Conservation (phyloP, 768 basidiomycete genomes). For the Albatrellus ellisii region DNA sequence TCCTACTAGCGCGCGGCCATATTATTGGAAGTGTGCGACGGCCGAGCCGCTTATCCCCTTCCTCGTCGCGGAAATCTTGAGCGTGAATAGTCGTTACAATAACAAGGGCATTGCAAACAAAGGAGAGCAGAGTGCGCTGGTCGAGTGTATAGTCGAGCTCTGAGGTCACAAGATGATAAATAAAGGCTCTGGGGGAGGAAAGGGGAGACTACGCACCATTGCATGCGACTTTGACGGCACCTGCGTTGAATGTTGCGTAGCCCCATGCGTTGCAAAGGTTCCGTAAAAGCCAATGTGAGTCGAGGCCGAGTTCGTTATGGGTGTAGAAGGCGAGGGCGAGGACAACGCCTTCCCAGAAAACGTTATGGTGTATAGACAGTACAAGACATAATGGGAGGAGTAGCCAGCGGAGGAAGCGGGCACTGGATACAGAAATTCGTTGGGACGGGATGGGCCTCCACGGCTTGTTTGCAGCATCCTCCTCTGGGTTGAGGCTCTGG, state of each 20-base stretch:
- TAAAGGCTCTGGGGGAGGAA: no score
- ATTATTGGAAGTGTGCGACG: constrained; percentile 15
- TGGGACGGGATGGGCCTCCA: constrained; percentile 21
- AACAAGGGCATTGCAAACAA: constrained; percentile 10
- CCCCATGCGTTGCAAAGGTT: constrained; percentile 25
- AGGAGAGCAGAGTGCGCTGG: background rate
- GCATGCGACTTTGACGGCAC: constrained; percentile 26
- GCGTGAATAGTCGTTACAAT: constrained; percentile 18
- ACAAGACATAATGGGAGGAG: constrained; percentile 12
- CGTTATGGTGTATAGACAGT: no score
- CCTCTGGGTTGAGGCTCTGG: constrained; percentile 16
- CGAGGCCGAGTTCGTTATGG: constrained; percentile 18
- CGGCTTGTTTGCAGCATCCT: constrained; percentile 21
- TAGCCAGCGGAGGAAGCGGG: constrained; percentile 18
- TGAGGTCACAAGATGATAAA: no score
- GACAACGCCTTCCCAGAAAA: constrained; percentile 10
- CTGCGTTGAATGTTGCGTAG: constrained; percentile 25
- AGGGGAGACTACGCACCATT: no score
- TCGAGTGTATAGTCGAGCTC: no score
- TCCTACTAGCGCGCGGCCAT: constrained; percentile 9
- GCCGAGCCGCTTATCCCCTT: constrained; percentile 14
- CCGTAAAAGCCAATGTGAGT: constrained; percentile 22
- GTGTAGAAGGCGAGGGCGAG: constrained; percentile 12
- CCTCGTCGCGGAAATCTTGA: constrained; percentile 17
- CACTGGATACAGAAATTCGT: constrained; percentile 15